phyloP scores from a whole-genome alignment of 805 yeast genomes.

The Metahyphopichia silvanorum region DNA sequence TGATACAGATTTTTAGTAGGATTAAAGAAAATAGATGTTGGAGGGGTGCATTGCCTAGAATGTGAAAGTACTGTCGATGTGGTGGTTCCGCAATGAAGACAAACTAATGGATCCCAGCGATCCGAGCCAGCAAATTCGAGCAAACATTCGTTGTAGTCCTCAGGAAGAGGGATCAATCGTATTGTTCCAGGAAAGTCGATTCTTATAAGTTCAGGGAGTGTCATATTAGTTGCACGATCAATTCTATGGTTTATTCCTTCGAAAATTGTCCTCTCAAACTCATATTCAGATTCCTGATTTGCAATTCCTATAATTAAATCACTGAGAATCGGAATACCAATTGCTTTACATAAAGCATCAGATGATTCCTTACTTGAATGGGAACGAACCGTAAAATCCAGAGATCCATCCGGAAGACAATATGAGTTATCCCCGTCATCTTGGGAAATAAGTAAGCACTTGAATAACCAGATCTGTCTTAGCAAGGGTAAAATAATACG shows the following conservation, averaged over 20 bases:
- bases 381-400: background rate
- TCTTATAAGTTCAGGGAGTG: conserved; percentile 9
- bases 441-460: conserved; percentile 29
- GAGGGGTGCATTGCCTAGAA: conserved; percentile 19
- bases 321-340: conserved; percentile 21
- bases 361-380: conserved; percentile 10
- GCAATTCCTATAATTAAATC: conserved; percentile 12
- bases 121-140: conserved; percentile 16
- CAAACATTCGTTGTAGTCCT: conserved; percentile 27
- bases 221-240: background rate
- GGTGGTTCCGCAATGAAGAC: conserved; percentile 33
- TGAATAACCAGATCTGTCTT: conserved; percentile 30
- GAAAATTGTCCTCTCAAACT: conserved; percentile 5
- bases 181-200: conserved; percentile 54
- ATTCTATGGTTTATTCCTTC: background rate
- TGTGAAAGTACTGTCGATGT: conserved; percentile 19
- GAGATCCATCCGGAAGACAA: background rate
- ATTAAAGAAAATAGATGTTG: conserved; percentile 23
- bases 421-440: conserved; percentile 22
- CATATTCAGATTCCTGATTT: conserved; percentile 13
- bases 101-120: conserved; percentile 22
- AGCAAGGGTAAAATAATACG: conserved; percentile 28
- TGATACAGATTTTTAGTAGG: conserved; percentile 23
- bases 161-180: conserved; percentile 52
- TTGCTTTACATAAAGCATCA: conserved; percentile 19